Evolutionary conservation across 2,329 filamentous ascomycete genomes (phyloP), one percentile per base, ranked within the genome.

Genomic region (Botrytis hyacinthi): DNA sequence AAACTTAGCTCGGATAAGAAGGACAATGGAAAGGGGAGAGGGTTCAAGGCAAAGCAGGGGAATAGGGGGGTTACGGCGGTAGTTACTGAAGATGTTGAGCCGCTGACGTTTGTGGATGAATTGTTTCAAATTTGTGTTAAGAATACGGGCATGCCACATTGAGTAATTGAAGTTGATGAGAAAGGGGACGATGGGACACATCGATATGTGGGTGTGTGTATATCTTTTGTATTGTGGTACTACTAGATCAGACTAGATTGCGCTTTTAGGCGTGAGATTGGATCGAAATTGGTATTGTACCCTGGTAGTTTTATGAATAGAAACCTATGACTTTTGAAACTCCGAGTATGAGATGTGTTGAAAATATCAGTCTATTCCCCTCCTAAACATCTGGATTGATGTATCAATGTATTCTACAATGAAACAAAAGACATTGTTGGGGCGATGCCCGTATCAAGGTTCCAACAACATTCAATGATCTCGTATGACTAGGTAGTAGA

Each of bases 81-180:
- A 10, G 71, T 48, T 5, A 51, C 29, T 29, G 71, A 68, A n/a
- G 71, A 73, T 57, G 66, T 71, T 16, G 72, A 73, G n/a, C 66
- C 66, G 18, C 66, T 40, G 26, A 73, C 72, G 16, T 73, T 73
- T 70, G 72, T 70, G 44, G 72, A 73, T 65, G 66, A 73, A 37
- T 63, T 73, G n/a, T 73, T 73, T n/a, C 54, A 63, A 22, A 70
- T 70, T 62, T 73, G 72, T 62, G 72, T 70, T 20, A 63, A 73
- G 37, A 73, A 57, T 8, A n/a, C 71, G 35, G 63, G 16, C 1
- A 73, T 69, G 71, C 71, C 63, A 69, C 70, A 66, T 37, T 72
- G 16, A 42, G 32, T 40, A 22, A 12, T 18, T 18, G 3, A 1
- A 18, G 16, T 1, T 0, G 6, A 5, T 3, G 10, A 18, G 57